phyloP scores from a whole-genome alignment of 2,329 filamentous ascomycete genomes.

The Aureobasidium lini region DNA sequence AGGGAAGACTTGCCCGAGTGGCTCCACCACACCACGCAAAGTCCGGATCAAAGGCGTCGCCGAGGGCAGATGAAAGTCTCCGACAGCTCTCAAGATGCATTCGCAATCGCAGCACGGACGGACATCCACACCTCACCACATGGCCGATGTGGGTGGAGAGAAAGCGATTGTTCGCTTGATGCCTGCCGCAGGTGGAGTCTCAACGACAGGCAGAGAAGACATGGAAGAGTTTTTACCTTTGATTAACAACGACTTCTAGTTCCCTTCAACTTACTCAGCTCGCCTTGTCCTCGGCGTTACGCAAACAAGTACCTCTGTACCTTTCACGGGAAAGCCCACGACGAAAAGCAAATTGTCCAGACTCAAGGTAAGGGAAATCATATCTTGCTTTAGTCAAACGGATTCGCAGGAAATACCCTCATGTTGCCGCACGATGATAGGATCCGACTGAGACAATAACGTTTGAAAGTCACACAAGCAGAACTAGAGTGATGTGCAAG shows the following conservation, averaged over 20 bases:
- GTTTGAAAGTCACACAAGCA: not conserved
- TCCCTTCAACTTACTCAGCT: not conserved
- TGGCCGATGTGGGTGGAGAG: not conserved
- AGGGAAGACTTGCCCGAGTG: not conserved
- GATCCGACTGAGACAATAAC: too few relatives aligned
- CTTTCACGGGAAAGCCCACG: not conserved
- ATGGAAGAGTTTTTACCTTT: conserved; percentile 1
- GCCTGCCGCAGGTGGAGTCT: not conserved
- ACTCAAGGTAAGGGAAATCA: not conserved
- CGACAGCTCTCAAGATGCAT: not conserved
- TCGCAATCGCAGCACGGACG: conserved; percentile 7
- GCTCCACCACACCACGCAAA: conserved; percentile 1
- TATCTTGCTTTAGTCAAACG: not conserved
- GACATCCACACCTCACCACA: not conserved
- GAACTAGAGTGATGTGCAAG: not conserved
- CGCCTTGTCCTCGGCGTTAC: conserved; percentile 1
- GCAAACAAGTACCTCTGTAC: not conserved
- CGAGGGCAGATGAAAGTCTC: not conserved
- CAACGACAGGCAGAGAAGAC: conserved; percentile 6
- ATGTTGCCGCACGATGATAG: not conserved
- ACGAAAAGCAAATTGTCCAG: not conserved
- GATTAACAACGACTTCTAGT: conserved; percentile 4
- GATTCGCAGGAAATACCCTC: not conserved
- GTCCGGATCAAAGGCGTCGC: not conserved
- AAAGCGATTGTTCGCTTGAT: not conserved